Evolutionary conservation across 305 asterid genomes (phyloP).

Genomic region (Fraxinus baroniana): DNA sequence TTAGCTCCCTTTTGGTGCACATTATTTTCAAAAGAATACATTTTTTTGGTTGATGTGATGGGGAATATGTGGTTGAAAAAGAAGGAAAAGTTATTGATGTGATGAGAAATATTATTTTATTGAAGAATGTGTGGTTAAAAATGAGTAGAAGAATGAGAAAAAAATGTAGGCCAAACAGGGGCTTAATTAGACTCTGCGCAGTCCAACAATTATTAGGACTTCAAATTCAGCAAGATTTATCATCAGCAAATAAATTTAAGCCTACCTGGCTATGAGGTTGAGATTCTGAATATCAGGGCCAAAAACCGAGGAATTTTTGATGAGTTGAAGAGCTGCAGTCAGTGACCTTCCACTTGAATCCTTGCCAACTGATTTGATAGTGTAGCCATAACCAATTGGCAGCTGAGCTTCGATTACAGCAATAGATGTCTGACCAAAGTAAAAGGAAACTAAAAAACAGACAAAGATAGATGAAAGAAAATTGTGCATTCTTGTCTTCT

Average conservation of each 20-base stretch:
- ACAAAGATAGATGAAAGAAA: neutral
- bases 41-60: too few relatives aligned
- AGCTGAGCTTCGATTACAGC: conserved; percentile 4
- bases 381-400: conserved; percentile 37
- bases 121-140: too few relatives aligned
- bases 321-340: conserved; percentile 31
- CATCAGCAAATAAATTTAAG: neutral
- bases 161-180: too few relatives aligned
- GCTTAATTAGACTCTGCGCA: neutral
- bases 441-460: neutral
- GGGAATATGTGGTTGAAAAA: too few relatives aligned
- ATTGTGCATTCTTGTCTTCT: conserved; percentile 3
- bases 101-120: too few relatives aligned
- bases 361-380: conserved; percentile 20
- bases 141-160: too few relatives aligned
- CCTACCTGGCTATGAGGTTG: conserved; percentile 37
- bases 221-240: neutral
- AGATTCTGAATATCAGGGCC: conserved; percentile 34
- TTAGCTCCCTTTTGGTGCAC: too few relatives aligned
- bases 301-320: conserved; percentile 22
- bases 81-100: too few relatives aligned
- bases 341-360: conserved; percentile 29
- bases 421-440: neutral
- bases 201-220: neutral
- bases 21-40: too few relatives aligned